Evolutionary conservation across 2,329 filamentous ascomycete species (phyloP), one percentile per base, ranked within the genome.

Genomic region (Ophiostoma quercus): DNA sequence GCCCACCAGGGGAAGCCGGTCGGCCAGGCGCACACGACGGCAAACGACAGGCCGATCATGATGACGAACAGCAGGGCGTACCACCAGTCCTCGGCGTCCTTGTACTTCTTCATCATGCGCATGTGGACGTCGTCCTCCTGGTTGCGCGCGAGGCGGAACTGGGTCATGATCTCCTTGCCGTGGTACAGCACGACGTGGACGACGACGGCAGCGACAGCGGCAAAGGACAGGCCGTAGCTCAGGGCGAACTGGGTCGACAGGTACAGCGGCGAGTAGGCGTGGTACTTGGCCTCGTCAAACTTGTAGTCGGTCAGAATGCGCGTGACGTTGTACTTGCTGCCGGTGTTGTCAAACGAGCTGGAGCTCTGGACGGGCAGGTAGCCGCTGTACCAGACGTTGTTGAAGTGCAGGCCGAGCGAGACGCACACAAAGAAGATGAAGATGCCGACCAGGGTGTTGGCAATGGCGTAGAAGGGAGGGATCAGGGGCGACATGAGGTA

Each of bases 341-440:
- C 88, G 0, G 82, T 88, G 75, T 90, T 90, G 78, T 90, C 88
- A 75, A 85, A 90, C 1, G 84, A 86, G 71, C 85, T 82, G 16
- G 84, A 83, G 69, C 84, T 86, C 72, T 87, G 83, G 32, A 90
- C 83, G 1, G 88, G 87, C 69, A 91, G 79, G 75, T 88, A 88
- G 71, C 86, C 83, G 43, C 86, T 76, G 73, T 83, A 86, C 84
- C 84, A 86, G 47, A 78, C 79, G 67, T 84, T 84, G n/a, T 79
- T 82, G 74, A 85, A 88, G 75, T 88, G 85, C 41, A 88, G 78
- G 39, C 84, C 84, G 72, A 85, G 84, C 65, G 88, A 90, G 39
- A 87, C 76, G 71, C 84, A 74, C 71, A 86, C 76, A 74, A 85
- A 84, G 76, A 88, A 87, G 71, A 87, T 72, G 37, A 87, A 72